A percentile compares a stretch with the other conserved stretches of the same genome.
These are phyloP conservation scores for Chaetoscypha palmicola DNA, from an alignment of 2,329 filamentous ascomycete species.

Conservation along the genomic window DNA sequence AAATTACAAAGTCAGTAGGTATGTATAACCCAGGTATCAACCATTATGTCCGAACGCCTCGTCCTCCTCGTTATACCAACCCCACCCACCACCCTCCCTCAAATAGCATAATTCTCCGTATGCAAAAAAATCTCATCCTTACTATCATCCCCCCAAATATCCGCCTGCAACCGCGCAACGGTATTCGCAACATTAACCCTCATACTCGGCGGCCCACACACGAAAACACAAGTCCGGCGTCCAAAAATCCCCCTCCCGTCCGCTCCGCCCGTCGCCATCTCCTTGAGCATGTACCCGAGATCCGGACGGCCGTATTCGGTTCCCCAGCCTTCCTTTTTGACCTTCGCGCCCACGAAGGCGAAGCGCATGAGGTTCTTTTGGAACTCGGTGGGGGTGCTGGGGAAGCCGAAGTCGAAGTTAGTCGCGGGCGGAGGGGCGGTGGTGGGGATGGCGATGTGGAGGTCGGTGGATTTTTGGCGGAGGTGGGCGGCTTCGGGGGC, in stretches of 20 bases:
- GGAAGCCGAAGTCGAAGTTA: slow-evolving; percentile 75
- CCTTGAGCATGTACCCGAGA: slow-evolving; percentile 76
- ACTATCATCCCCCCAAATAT: slow-evolving; percentile 71
- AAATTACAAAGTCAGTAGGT: too few relatives aligned
- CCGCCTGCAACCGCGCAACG: slow-evolving; percentile 72
- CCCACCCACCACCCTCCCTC: slow-evolving; percentile 10
- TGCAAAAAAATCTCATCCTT: slow-evolving; percentile 90
- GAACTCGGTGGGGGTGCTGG: slow-evolving; percentile 76
- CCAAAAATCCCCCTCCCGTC: slow-evolving; percentile 67
- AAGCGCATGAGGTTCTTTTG: slow-evolving; percentile 88
- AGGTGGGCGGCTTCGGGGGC: slow-evolving; percentile 19
- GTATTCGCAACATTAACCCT: slow-evolving; percentile 79
- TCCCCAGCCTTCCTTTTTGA: slow-evolving; percentile 71
- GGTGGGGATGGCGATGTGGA: slow-evolving; percentile 22
- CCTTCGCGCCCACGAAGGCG: slow-evolving; percentile 65
- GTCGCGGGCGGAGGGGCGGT: slow-evolving; percentile 3
- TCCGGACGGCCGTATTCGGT: slow-evolving; percentile 90
- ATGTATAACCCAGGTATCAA: slow-evolving; percentile 1
- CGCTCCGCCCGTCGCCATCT: slow-evolving; percentile 66
- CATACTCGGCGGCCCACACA: slow-evolving; percentile 86
- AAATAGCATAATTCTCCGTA: slow-evolving; percentile 91
- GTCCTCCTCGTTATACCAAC: neutral
- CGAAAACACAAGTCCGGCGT: slow-evolving; percentile 78
- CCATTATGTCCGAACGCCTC: neutral
- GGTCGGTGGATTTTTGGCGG: slow-evolving; percentile 21